Percentiles rank a stretch among this genome's conserved stretches.
phyloP scores from a whole-genome alignment of 148 eudicot genomes.

The Gaultheria prostrata region DNA sequence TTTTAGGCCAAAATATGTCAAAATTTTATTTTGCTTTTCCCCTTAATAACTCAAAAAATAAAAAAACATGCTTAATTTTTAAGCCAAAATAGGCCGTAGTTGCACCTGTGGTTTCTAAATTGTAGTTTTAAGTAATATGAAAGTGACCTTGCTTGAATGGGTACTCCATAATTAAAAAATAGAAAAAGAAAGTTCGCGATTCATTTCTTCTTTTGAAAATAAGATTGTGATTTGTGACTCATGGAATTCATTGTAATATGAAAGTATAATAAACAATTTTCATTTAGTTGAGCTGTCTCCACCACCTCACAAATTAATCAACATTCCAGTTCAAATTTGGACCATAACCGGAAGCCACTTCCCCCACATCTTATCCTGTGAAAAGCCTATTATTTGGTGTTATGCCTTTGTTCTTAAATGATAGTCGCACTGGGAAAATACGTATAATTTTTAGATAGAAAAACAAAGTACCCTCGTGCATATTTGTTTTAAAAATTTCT shows the following conservation, averaged over 20 bases:
- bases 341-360: not conserved
- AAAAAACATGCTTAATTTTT: too few relatives aligned
- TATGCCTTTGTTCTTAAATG: too few relatives aligned
- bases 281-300: not conserved
- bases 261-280: not conserved
- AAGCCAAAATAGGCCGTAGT: too few relatives aligned
- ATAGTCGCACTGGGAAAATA: too few relatives aligned
- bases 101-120: too few relatives aligned
- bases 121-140: too few relatives aligned
- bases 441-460: too few relatives aligned
- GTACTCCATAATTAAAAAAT: not conserved
- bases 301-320: not conserved
- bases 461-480: too few relatives aligned
- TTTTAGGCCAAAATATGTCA: too few relatives aligned
- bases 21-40: too few relatives aligned
- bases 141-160: not conserved
- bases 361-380: not conserved
- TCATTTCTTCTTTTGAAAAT: not conserved
- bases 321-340: not conserved
- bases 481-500: too few relatives aligned
- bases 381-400: not conserved
- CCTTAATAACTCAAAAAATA: too few relatives aligned
- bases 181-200: not conserved
- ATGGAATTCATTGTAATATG: not conserved
- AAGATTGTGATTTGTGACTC: not conserved